These are phyloP conservation scores for Termitomyces sp. DNA, from an alignment of 768 basidiomycete species.

Conservation along the genomic window DNA sequence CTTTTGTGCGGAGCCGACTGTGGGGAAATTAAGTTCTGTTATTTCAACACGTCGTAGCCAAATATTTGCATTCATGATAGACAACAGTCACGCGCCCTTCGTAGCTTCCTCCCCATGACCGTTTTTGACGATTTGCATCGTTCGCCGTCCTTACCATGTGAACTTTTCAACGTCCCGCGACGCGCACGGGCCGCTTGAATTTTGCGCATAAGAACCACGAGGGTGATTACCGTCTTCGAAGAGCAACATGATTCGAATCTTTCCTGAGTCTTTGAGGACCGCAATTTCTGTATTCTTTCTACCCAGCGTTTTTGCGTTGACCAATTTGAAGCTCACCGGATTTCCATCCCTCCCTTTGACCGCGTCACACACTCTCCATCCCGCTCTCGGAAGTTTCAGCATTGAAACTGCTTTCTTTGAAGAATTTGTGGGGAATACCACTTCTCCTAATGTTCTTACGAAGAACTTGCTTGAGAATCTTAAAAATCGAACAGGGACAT, in stretches of 20 bases:
- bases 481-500: conserved; percentile 40
- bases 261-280: not conserved
- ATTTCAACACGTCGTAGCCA: too few species aligned
- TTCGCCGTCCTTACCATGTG: too few species aligned
- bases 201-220: not conserved
- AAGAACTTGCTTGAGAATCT: conserved; percentile 45
- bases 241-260: conserved; percentile 1
- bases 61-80: too few species aligned
- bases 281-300: conserved; percentile 2
- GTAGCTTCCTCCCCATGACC: too few species aligned
- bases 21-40: too few species aligned
- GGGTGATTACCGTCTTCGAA: not conserved
- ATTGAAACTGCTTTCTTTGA: conserved; percentile 56
- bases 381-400: conserved; percentile 50
- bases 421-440: conserved; percentile 45
- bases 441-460: conserved; percentile 42
- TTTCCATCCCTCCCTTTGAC: conserved; percentile 39
- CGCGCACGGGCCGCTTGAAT: conserved; percentile 4
- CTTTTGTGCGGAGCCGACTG: too few species aligned
- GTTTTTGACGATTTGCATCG: too few species aligned
- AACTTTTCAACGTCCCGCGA: not conserved
- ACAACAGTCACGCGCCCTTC: too few species aligned
- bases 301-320: conserved; percentile 8
- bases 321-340: conserved; percentile 35
- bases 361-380: conserved; percentile 43